Evolutionary conservation across 1,139 yeast species (phyloP).

Genomic region (Hemisphaericaspora lyxosophila): DNA sequence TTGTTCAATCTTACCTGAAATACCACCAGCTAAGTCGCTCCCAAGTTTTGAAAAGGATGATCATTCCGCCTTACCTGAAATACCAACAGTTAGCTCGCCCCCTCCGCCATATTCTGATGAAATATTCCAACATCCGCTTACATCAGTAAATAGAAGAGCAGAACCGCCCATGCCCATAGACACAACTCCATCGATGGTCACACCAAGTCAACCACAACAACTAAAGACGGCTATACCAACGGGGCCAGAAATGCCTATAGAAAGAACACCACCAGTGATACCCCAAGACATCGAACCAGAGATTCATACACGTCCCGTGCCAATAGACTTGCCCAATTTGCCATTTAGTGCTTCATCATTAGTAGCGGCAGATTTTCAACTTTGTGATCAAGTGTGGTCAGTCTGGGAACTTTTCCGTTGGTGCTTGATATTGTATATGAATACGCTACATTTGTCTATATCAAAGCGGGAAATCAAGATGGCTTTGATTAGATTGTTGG

Average conservation of each 20-base stretch:
- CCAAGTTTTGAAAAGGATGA: constrained; percentile 37
- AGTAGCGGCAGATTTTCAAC: constrained; percentile 46
- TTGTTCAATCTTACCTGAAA: constrained; percentile 42
- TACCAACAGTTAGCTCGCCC: constrained; percentile 28
- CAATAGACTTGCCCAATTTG: constrained; percentile 54
- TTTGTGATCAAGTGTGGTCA: constrained; percentile 41
- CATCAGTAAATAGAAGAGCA: no score
- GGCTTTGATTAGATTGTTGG: constrained; percentile 52
- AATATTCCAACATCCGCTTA: no score
- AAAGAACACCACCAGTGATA: no score
- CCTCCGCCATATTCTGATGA: no score
- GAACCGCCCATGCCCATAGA: no score
- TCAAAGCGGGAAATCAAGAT: constrained; percentile 50
- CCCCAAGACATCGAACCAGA: constrained; percentile 30
- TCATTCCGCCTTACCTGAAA: constrained; percentile 42
- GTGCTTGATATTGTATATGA: constrained; percentile 52
- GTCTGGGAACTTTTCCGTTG: constrained; percentile 43
- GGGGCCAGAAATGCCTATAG: constrained; percentile 9
- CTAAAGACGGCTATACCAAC: no score
- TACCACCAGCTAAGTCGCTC: constrained; percentile 28
- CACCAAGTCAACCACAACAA: no score
- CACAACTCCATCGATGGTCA: no score
- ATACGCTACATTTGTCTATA: constrained; percentile 52
- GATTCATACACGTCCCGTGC: constrained; percentile 55
- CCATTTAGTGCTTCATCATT: constrained; percentile 56